Percentiles rank a stretch among this genome's conserved stretches.
These are phyloP conservation scores for Laburnicola sp. DNA, from an alignment of 2,329 filamentous ascomycete species.

Conservation along the genomic window DNA sequence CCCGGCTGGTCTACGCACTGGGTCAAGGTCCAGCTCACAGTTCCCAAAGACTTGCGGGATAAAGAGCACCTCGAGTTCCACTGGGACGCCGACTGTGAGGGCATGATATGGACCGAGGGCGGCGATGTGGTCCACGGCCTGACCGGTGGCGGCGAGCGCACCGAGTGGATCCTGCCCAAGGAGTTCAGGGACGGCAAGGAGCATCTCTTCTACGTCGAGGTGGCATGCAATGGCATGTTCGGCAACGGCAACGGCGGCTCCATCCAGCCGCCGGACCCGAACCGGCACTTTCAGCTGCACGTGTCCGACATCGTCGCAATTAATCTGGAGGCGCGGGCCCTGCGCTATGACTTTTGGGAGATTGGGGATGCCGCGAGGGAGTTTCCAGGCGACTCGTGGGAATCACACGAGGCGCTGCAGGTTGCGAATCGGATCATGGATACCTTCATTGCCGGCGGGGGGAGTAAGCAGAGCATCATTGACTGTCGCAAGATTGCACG, in stretches of 20 bases:
- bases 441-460: slow-evolving; percentile 77
- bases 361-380: slow-evolving; percentile 89
- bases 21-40: slow-evolving; percentile 81
- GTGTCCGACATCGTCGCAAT: slow-evolving; percentile 87
- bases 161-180: slow-evolving; percentile 88
- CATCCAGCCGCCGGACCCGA: slow-evolving; percentile 86
- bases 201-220: slow-evolving; percentile 92
- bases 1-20: slow-evolving; percentile 98
- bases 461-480: slow-evolving; percentile 71
- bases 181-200: slow-evolving; percentile 81
- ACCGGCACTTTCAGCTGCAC: slow-evolving; percentile 75
- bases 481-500: slow-evolving; percentile 81
- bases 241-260: slow-evolving; percentile 85
- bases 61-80: slow-evolving; percentile 90
- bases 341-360: slow-evolving; percentile 95
- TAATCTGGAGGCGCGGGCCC: slow-evolving; percentile 78
- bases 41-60: slow-evolving; percentile 71
- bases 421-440: slow-evolving; percentile 89
- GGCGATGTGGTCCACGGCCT: slow-evolving; percentile 90
- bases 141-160: slow-evolving; percentile 83
- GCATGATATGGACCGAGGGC: slow-evolving; percentile 87
- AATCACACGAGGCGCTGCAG: slow-evolving; percentile 82
- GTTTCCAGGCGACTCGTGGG: slow-evolving; percentile 84
- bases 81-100: slow-evolving; percentile 95
- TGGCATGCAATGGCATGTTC: slow-evolving; percentile 99